Conservation (phyloP, 495 filamentous ascomycete genomes). For the Xylaria cubensis region DNA sequence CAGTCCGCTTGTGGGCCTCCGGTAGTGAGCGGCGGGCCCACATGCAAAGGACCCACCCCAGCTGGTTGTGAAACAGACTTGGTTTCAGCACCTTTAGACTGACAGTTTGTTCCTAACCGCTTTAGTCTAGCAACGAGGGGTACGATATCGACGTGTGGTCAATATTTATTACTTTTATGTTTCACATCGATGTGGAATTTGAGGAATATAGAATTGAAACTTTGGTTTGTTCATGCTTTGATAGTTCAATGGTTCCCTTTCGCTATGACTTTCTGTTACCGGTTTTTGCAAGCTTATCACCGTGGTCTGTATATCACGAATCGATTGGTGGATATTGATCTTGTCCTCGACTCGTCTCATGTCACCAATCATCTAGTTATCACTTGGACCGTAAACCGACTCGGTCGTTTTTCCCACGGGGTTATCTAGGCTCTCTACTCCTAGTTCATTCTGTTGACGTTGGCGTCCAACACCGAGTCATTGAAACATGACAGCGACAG, state of each 20-base stretch:
- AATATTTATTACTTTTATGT: not conserved
- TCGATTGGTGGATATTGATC: not conserved
- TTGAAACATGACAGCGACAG: not conserved
- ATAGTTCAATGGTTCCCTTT: not conserved
- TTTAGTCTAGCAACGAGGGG: not conserved
- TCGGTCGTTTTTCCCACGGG: not conserved
- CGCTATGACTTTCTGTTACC: not conserved
- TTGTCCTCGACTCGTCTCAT: not conserved
- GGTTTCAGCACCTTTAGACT: constrained; percentile 16
- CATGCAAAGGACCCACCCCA: not conserved
- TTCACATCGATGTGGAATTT: not conserved
- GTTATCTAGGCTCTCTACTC: not conserved
- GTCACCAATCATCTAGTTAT: not conserved
- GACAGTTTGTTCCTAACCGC: not conserved
- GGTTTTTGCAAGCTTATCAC: not conserved
- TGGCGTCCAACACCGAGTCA: not conserved
- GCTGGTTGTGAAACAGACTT: constrained; percentile 23
- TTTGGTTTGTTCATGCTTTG: not conserved
- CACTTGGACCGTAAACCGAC: not conserved
- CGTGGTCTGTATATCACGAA: not conserved
- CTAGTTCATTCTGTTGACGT: not conserved
- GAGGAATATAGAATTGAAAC: not conserved
- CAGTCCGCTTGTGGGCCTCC: not conserved
- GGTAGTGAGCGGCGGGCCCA: not conserved
- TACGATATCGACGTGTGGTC: not conserved